Conservation (phyloP, 768 basidiomycete species). For the Sarcomyxa edulis region DNA sequence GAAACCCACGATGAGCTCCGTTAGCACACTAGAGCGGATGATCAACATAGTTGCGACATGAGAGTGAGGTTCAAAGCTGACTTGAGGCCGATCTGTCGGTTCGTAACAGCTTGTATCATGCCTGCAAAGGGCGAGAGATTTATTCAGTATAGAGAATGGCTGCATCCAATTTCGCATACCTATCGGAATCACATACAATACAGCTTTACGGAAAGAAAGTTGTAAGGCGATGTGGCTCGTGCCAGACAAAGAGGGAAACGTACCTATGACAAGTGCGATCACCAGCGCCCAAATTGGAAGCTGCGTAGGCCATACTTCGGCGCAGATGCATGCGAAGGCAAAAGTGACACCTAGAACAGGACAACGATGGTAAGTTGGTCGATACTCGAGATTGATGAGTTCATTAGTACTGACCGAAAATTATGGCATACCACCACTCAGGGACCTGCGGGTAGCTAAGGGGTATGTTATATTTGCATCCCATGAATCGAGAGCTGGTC, state of each 20-base stretch:
- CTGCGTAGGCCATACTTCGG: conserved; percentile 60
- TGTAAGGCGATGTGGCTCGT: conserved; percentile 2
- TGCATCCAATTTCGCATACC: conserved; percentile 31
- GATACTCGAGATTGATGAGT: neutral
- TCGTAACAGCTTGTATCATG: conserved; percentile 79
- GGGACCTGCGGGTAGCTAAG: conserved; percentile 37
- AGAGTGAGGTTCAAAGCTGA: conserved; percentile 15
- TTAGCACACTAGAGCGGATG: conserved; percentile 47
- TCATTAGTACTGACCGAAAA: conserved; percentile 29
- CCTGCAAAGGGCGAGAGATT: conserved; percentile 15
- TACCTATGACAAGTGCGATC: conserved; percentile 42
- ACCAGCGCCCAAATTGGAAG: conserved; percentile 68
- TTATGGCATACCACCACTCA: conserved; percentile 56
- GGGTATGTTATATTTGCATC: too few species aligned
- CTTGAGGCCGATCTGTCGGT: conserved; percentile 64
- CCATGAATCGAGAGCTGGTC: too few species aligned
- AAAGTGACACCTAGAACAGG: conserved; percentile 50
- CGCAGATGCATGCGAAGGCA: conserved; percentile 53
- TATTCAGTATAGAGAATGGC: neutral
- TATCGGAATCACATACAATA: conserved; percentile 65
- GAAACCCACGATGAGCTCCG: conserved; percentile 79
- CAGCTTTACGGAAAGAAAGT: conserved; percentile 23
- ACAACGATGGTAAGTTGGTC: neutral
- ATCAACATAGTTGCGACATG: neutral
- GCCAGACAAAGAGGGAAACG: conserved; percentile 9